These are phyloP conservation scores for Elsinoe fawcettii DNA, from an alignment of 2,329 filamentous ascomycete species.

Conservation along the genomic window DNA sequence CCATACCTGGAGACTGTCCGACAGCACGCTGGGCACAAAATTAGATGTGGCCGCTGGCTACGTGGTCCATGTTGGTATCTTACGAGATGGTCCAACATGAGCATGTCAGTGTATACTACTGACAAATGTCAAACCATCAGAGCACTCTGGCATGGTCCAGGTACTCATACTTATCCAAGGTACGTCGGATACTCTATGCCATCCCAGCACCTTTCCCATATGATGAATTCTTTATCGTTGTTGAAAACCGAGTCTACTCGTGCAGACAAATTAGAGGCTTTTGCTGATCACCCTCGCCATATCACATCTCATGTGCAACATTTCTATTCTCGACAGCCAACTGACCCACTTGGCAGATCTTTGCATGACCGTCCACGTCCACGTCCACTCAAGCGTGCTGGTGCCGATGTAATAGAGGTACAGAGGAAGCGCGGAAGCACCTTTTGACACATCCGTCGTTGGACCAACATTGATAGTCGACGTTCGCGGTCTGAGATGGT, in stretches of 20 bases:
- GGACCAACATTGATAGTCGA: background rate
- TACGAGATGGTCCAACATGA: conserved; percentile 29
- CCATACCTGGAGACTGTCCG: conserved; percentile 66
- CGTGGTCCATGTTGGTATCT: conserved; percentile 69
- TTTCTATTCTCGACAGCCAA: background rate
- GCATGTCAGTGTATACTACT: background rate
- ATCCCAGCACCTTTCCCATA: background rate
- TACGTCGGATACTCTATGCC: background rate
- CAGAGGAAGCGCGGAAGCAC: background rate
- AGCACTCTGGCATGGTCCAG: too few relatives aligned
- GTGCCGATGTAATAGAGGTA: too few relatives aligned
- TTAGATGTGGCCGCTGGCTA: conserved; percentile 64
- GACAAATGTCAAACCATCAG: background rate
- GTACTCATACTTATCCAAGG: background rate
- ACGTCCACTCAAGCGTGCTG: too few relatives aligned
- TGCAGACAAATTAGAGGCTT: conserved; percentile 17
- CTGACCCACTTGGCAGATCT: conserved; percentile 1
- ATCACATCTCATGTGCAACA: background rate
- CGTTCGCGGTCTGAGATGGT: background rate
- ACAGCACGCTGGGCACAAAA: conserved; percentile 51
- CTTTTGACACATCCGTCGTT: background rate
- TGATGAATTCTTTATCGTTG: conserved; percentile 17
- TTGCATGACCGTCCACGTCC: background rate
- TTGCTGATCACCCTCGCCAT: conserved; percentile 4
- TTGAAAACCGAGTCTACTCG: conserved; percentile 16